These are phyloP conservation scores for Fusarium abutilonis DNA, from an alignment of 2,329 filamentous ascomycete species.

Conservation along the genomic window DNA sequence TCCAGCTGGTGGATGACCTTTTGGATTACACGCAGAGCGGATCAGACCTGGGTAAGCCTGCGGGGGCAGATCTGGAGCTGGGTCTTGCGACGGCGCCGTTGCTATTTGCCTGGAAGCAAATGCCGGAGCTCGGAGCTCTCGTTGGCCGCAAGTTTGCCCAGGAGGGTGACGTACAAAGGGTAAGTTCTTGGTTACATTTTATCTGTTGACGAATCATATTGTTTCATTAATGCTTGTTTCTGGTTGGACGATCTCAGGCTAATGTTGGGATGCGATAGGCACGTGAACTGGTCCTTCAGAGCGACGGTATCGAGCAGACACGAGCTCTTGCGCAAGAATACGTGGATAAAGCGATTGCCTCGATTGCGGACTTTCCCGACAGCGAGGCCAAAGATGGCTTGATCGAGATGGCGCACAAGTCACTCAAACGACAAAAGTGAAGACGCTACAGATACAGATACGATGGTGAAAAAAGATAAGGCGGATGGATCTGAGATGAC, in stretches of 20 bases:
- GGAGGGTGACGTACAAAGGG: conserved; percentile 85
- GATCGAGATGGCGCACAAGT: conserved; percentile 93
- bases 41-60: conserved; percentile 89
- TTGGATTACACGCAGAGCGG: conserved; percentile 92
- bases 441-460: background rate
- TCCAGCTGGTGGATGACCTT: conserved; percentile 98
- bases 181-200: conserved; percentile 58
- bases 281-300: conserved; percentile 82
- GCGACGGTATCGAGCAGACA: conserved; percentile 91
- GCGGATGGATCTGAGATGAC: conserved; percentile 18
- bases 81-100: conserved; percentile 93
- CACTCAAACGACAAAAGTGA: conserved; percentile 87
- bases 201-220: conserved; percentile 30
- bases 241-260: conserved; percentile 31
- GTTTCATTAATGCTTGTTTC: background rate
- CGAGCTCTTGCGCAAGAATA: conserved; percentile 91
- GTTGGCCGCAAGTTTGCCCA: conserved; percentile 90
- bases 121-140: conserved; percentile 82
- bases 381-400: conserved; percentile 93
- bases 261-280: conserved; percentile 66
- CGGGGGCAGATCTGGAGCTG: conserved; percentile 91
- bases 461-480: conserved; percentile 2
- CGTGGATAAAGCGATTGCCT: conserved; percentile 83
- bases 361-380: conserved; percentile 87
- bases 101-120: conserved; percentile 94